These are phyloP conservation scores for Cladochytrium tenue DNA, from an alignment of 371 early-diverging fungal species.

Conservation along the genomic window DNA sequence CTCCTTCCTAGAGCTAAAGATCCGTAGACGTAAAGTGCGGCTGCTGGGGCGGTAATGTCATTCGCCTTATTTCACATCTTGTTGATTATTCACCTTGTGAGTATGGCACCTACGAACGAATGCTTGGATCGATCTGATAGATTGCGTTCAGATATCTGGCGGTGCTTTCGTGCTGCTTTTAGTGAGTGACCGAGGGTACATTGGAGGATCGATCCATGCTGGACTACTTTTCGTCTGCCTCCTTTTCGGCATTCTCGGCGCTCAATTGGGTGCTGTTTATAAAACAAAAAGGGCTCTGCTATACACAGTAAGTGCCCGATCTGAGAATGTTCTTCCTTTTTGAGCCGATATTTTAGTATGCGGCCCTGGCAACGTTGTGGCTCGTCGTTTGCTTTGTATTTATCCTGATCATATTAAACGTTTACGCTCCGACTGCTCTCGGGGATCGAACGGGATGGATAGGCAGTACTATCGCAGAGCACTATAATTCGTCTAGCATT, in stretches of 20 bases:
- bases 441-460: background rate
- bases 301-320: background rate
- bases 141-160: background rate
- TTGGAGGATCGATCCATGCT: background rate
- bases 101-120: no score
- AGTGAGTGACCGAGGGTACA: background rate
- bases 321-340: background rate
- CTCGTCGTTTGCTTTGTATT: background rate
- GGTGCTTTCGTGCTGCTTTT: background rate
- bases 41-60: no score
- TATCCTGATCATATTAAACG: background rate
- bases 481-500: no score
- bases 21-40: no score
- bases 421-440: background rate
- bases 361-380: background rate
- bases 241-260: background rate
- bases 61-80: no score
- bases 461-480: background rate
- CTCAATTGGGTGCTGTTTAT: background rate
- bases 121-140: no score
- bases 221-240: background rate
- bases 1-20: no score
- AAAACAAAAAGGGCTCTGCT: background rate
- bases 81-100: no score
- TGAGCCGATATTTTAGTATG: background rate